Evolutionary conservation across 2,329 filamentous ascomycete species (phyloP), one percentile per base, ranked within the genome.

Genomic region (Hypoxylon sp.): DNA sequence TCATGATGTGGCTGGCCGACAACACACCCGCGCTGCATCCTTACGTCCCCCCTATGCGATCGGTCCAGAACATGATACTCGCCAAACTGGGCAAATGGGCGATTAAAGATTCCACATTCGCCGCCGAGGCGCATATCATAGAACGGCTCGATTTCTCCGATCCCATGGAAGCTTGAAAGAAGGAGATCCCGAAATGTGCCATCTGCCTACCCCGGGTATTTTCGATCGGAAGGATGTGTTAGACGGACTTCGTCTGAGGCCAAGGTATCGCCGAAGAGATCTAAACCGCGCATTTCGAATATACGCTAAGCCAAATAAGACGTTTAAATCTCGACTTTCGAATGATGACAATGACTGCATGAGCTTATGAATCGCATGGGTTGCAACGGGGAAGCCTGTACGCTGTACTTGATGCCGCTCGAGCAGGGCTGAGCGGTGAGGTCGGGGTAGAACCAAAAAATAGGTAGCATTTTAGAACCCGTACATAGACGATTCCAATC

Each of bases 1-100:
- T 77, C 6, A 71, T 77, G 11, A 67, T 79, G 28, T 71, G 73
- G 58, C 53, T 78, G 48, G 76, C 77, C 5, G 72, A 75, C 10
- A 71, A 67, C 15, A 75, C 75, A 4, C 70, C 71, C 8, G 59
- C 70, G 19, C 61, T 76, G 47, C 70, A 68, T 34, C 70, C 67
- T 22, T 70, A 72, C 48, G 71, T 74, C 11, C 72, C 74, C 1
- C 69, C 71, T n/a, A 65, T 77, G 48, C 67, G 65, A 37, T 62
- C 66, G 6, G 70, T 78, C 19, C 73, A 74, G 51, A 64, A 67
- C 26, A 51, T 72, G 34, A 67, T 79, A 3, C 59, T 73, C 4
- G 63, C 67, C n/a, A 74, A 67, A 47, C 63, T 79, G 46, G 67
- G 65, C 20, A 71, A 68, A 39, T 78, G 76, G 77, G 75, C 74